A percentile compares a stretch with the other conserved stretches of the same genome.
phyloP scores from a whole-genome alignment of 2,329 filamentous ascomycete genomes.

The Elsinoe arachidis region DNA sequence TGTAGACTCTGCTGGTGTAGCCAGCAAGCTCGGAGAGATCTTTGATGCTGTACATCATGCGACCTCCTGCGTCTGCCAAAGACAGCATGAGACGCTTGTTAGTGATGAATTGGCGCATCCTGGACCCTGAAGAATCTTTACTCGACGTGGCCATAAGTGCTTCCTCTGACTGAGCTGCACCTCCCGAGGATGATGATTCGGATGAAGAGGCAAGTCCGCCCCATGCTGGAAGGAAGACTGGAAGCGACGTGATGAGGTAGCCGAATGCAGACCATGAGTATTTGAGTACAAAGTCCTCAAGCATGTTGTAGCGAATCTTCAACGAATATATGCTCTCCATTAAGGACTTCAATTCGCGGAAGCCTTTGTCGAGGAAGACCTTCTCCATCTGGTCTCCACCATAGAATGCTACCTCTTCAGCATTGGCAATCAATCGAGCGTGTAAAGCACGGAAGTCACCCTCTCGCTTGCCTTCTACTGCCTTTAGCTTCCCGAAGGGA shows the following conservation, averaged over 20 bases:
- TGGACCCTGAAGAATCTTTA: conserved; percentile 27
- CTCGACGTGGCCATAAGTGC: conserved; percentile 11
- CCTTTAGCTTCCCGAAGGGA: conserved; percentile 93
- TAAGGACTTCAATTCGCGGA: conserved; percentile 86
- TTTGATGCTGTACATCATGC: conserved; percentile 99
- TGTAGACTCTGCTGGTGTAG: conserved; percentile 93
- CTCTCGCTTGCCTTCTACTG: conserved; percentile 88
- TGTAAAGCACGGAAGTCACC: conserved; percentile 91
- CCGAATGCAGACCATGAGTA: conserved; percentile 98
- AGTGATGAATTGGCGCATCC: conserved; percentile 98
- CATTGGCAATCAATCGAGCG: conserved; percentile 86
- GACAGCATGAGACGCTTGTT: conserved; percentile 98
- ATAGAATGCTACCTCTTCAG: conserved; percentile 96
- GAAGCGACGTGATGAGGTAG: conserved; percentile 84
- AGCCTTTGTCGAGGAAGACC: conserved; percentile 81
- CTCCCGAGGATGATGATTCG: conserved; percentile 29
- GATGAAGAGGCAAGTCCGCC: conserved; percentile 60
- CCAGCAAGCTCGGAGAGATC: conserved; percentile 92
- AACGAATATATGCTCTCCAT: conserved; percentile 98
- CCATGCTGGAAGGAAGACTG: conserved; percentile 91
- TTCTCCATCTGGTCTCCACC: conserved; percentile 93
- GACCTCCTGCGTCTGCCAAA: conserved; percentile 85
- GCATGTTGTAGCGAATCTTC: conserved; percentile 96
- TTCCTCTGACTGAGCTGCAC: conserved; percentile 7
- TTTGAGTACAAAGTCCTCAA: conserved; percentile 96